Conservation (phyloP, 805 yeast genomes). For the Candida hungchunana region DNA sequence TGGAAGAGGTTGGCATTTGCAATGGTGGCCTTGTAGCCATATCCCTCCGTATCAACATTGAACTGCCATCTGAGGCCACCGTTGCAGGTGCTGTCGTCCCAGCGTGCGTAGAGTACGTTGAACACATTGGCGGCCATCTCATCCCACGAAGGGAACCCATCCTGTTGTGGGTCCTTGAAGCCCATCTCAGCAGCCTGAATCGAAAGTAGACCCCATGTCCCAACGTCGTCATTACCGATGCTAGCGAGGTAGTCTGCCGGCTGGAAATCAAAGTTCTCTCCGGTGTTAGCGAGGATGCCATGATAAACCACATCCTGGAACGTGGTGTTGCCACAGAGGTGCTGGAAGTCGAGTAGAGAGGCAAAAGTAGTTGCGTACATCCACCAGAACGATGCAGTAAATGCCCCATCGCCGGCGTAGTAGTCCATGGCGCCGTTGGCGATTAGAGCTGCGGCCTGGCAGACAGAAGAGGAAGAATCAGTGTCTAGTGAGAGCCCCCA, state of each 20-base stretch:
- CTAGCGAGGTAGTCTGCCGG: slow-evolving; percentile 54
- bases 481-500: slow-evolving; percentile 7
- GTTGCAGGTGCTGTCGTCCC: slow-evolving; percentile 51
- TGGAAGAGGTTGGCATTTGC: slow-evolving; percentile 64
- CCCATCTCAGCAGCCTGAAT: slow-evolving; percentile 60
- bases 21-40: slow-evolving; percentile 58
- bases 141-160: slow-evolving; percentile 45
- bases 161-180: slow-evolving; percentile 42
- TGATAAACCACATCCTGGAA: slow-evolving; percentile 51
- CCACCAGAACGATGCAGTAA: slow-evolving; percentile 80
- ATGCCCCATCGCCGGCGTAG: slow-evolving; percentile 66
- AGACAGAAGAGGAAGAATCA: slow-evolving; percentile 8
- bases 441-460: slow-evolving; percentile 52
- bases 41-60: slow-evolving; percentile 49
- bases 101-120: slow-evolving; percentile 51
- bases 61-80: slow-evolving; percentile 76
- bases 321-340: slow-evolving; percentile 63
- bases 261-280: slow-evolving; percentile 47
- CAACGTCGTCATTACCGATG: slow-evolving; percentile 71
- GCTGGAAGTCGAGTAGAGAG: slow-evolving; percentile 66
- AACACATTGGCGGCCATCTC: slow-evolving; percentile 54
- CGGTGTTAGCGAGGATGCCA: slow-evolving; percentile 43
- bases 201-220: slow-evolving; percentile 62
- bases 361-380: slow-evolving; percentile 80
- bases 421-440: slow-evolving; percentile 62